Evolutionary conservation across 441 rosid species (phyloP).

Genomic region (Biscutella laevigata): DNA sequence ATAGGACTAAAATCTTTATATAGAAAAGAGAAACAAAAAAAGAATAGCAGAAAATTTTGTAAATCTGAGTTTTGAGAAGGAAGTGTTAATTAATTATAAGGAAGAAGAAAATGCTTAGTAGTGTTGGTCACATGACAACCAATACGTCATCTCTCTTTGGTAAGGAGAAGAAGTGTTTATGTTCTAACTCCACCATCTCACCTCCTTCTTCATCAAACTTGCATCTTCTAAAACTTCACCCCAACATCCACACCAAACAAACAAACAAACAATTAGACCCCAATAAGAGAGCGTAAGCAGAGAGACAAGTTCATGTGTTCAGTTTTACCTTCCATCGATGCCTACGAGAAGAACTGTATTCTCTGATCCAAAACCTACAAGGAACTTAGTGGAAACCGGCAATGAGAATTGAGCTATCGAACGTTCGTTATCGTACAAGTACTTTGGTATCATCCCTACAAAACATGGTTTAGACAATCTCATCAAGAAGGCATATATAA

Average conservation of each 20-base stretch:
- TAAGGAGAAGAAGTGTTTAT: conserved; percentile 34
- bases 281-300: neutral
- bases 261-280: neutral
- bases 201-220: conserved; percentile 69
- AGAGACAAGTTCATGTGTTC: no score
- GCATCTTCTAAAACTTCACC: conserved; percentile 74
- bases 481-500: no score
- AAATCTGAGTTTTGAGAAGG: neutral
- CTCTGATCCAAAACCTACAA: conserved; percentile 75
- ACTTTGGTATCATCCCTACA: conserved; percentile 66
- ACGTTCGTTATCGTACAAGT: conserved; percentile 70
- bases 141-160: neutral
- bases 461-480: no score
- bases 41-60: neutral
- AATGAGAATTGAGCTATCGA: conserved; percentile 80
- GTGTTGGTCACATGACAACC: neutral
- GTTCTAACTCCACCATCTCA: conserved; percentile 69
- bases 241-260: no score
- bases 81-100: neutral
- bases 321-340: conserved; percentile 85
- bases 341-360: conserved; percentile 55
- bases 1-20: neutral
- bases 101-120: neutral
- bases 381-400: conserved; percentile 51
- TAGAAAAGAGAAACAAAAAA: neutral